Conservation (phyloP, 192 early-diverging fungal species). For the Pilaira anomala region DNA sequence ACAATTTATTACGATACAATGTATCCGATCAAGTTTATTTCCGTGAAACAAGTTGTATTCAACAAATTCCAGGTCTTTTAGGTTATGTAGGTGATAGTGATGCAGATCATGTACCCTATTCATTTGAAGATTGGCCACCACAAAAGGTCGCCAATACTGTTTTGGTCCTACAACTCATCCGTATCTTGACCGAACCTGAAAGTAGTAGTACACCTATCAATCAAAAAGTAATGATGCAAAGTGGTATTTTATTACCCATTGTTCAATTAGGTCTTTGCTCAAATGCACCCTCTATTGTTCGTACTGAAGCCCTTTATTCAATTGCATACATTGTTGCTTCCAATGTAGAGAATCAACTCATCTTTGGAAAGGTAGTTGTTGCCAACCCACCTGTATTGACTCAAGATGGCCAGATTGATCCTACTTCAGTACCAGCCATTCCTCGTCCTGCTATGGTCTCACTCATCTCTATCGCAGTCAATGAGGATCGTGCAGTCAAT, state of each 20-base stretch:
- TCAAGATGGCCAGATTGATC: conserved; percentile 29
- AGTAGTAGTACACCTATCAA: conserved; percentile 84
- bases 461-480: conserved; percentile 75
- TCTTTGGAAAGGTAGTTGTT: conserved; percentile 71
- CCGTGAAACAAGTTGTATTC: conserved; percentile 92
- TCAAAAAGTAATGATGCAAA: conserved; percentile 87
- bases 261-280: conserved; percentile 75
- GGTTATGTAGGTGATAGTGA: conserved; percentile 43
- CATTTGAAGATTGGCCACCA: conserved; percentile 65
- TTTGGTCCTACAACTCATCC: conserved; percentile 84
- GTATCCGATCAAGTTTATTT: conserved; percentile 98
- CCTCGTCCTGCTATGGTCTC: conserved; percentile 81
- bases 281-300: conserved; percentile 73
- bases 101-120: conserved; percentile 39
- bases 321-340: conserved; percentile 80
- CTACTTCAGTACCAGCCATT: conserved; percentile 32
- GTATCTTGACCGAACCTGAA: conserved; percentile 85
- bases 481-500: conserved; percentile 40
- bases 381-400: conserved; percentile 43
- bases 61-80: conserved; percentile 79
- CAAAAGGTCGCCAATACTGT: conserved; percentile 87
- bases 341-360: conserved; percentile 73
- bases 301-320: conserved; percentile 80
- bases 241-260: conserved; percentile 74
- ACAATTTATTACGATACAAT: conserved; percentile 93